These are phyloP conservation scores for Diplodia intermedia DNA, from an alignment of 2,329 filamentous ascomycete genomes.

Conservation along the genomic window DNA sequence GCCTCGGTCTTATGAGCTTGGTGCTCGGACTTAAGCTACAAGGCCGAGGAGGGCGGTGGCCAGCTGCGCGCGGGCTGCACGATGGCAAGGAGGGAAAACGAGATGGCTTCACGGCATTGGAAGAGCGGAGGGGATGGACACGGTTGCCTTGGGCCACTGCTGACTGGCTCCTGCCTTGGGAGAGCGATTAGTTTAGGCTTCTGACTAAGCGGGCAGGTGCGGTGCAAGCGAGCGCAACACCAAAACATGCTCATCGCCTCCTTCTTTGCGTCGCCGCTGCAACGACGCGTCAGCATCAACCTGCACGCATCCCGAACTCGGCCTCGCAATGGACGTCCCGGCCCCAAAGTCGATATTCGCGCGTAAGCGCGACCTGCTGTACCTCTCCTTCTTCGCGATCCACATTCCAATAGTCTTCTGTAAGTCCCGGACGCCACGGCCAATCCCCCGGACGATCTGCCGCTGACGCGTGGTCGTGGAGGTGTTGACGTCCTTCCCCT, in stretches of 20 bases:
- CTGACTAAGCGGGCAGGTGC: slow-evolving; percentile 6
- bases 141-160: neutral
- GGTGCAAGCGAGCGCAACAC: slow-evolving; percentile 19
- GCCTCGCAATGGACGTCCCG: slow-evolving; percentile 5
- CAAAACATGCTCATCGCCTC: slow-evolving; percentile 13
- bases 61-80: neutral
- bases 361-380: slow-evolving; percentile 56
- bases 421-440: slow-evolving; percentile 44
- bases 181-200: neutral
- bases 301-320: neutral
- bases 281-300: slow-evolving; percentile 7
- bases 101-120: neutral
- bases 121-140: neutral
- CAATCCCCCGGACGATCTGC: slow-evolving; percentile 32
- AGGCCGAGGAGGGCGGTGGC: neutral
- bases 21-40: neutral
- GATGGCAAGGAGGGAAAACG: neutral
- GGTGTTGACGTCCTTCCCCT: slow-evolving; percentile 67
- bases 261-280: slow-evolving; percentile 7
- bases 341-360: slow-evolving; percentile 39
- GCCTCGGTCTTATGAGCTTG: neutral
- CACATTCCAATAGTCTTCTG: slow-evolving; percentile 68
- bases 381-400: slow-evolving; percentile 67
- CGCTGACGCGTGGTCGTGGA: slow-evolving; percentile 41
- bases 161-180: neutral